Conservation (phyloP, 768 basidiomycete species). For the Termitomyces sp. region DNA sequence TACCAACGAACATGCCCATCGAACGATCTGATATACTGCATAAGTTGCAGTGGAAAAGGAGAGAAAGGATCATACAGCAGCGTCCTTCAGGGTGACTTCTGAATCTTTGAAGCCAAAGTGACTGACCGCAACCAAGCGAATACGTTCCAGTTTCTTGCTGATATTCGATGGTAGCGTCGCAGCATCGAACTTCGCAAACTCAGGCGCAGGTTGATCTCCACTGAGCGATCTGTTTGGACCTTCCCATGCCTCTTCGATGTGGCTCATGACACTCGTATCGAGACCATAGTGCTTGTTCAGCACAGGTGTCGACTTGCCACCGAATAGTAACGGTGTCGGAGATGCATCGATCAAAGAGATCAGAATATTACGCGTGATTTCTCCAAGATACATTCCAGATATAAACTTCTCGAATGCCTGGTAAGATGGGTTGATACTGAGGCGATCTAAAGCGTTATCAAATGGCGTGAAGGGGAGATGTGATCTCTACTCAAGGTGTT, state of each 20-base stretch:
- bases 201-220: slow-evolving; percentile 29
- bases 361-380: slow-evolving; percentile 84
- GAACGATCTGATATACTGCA: slow-evolving; percentile 51
- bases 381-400: slow-evolving; percentile 98
- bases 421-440: slow-evolving; percentile 88
- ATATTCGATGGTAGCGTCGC: slow-evolving; percentile 27
- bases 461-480: slow-evolving; percentile 85
- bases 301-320: slow-evolving; percentile 63
- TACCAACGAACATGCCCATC: slow-evolving; percentile 76
- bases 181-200: slow-evolving; percentile 32
- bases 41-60: slow-evolving; percentile 15
- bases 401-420: slow-evolving; percentile 99
- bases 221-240: slow-evolving; percentile 27
- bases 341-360: slow-evolving; percentile 76
- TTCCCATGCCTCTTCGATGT: slow-evolving; percentile 75
- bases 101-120: slow-evolving; percentile 55
- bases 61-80: slow-evolving; percentile 37
- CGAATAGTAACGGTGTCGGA: slow-evolving; percentile 72
- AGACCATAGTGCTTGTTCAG: slow-evolving; percentile 93
- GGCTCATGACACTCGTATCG: slow-evolving; percentile 91
- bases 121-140: slow-evolving; percentile 58
- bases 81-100: slow-evolving; percentile 56
- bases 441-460: slow-evolving; percentile 89
- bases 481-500: slow-evolving; percentile 47
- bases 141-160: slow-evolving; percentile 41